These are phyloP conservation scores for Papiliotrema terrestris DNA, from an alignment of 1,284 basidiomycete genomes.

Conservation along the genomic window DNA sequence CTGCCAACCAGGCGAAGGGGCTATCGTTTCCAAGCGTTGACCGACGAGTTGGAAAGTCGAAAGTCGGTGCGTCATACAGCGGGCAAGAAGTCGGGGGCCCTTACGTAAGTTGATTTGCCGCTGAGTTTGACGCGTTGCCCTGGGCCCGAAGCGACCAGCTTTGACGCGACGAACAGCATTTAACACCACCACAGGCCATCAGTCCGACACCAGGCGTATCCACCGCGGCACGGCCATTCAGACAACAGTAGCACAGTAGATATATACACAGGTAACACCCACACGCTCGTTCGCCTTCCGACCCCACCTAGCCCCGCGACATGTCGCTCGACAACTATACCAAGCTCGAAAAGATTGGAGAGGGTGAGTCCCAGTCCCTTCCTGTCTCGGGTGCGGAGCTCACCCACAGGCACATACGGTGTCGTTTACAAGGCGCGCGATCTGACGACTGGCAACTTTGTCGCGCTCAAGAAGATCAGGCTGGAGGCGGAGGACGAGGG, in stretches of 20 bases:
- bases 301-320: background rate
- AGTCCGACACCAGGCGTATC: too few species aligned
- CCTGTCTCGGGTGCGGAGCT: background rate
- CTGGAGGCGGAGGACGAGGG: slow-evolving; percentile 93
- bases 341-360: slow-evolving; percentile 79
- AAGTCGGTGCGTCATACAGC: background rate
- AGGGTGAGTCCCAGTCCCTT: slow-evolving; percentile 39
- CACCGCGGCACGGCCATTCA: too few species aligned
- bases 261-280: too few species aligned
- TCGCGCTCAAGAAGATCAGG: slow-evolving; percentile 96
- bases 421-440: slow-evolving; percentile 95
- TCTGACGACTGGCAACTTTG: slow-evolving; percentile 68
- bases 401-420: slow-evolving; percentile 82
- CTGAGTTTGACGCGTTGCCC: background rate
- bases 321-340: slow-evolving; percentile 52
- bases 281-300: too few species aligned
- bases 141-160: background rate
- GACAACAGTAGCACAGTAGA: too few species aligned
- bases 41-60: background rate
- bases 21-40: too few species aligned
- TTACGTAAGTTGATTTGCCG: background rate
- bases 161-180: background rate
- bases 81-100: background rate
- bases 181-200: background rate
- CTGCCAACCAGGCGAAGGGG: too few species aligned